phyloP scores from a whole-genome alignment of 2,329 filamentous ascomycete species.

The Aureobasidium sp. region DNA sequence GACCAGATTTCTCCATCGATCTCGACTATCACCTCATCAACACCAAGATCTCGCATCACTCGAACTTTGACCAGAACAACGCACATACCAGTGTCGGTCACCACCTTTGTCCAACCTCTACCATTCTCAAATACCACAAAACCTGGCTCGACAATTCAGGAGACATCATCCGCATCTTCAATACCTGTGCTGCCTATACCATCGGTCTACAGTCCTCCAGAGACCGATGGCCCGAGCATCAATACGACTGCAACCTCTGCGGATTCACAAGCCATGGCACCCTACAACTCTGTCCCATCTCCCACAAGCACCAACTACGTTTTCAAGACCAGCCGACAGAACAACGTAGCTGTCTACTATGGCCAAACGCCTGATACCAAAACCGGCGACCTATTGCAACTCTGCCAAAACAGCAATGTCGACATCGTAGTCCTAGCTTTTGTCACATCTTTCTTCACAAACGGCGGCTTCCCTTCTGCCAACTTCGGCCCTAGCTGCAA shows the following conservation, averaged over 20 bases:
- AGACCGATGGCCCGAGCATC: background rate
- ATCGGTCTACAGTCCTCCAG: background rate
- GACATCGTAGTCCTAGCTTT: conserved; percentile 32
- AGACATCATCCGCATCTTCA: background rate
- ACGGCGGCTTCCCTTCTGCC: conserved; percentile 26
- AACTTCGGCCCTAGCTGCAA: conserved; percentile 30
- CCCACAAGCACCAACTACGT: conserved; percentile 16
- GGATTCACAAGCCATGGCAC: background rate
- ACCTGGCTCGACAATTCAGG: background rate
- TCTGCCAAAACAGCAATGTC: conserved; percentile 28
- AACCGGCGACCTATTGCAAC: conserved; percentile 22
- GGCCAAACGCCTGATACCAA: conserved; percentile 23
- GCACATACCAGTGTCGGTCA: background rate
- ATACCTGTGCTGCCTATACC: background rate
- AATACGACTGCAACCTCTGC: background rate
- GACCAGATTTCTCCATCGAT: background rate
- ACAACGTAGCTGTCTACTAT: conserved; percentile 30
- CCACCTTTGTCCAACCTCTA: background rate
- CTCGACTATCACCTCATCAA: background rate
- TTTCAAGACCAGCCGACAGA: conserved; percentile 22
- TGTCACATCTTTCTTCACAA: conserved; percentile 27
- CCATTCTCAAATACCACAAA: background rate
- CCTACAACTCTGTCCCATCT: background rate
- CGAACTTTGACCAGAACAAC: conserved; percentile 1
- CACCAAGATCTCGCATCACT: background rate